These are phyloP conservation scores for Cytospora leucostoma DNA, from an alignment of 2,329 filamentous ascomycete species.

Conservation along the genomic window DNA sequence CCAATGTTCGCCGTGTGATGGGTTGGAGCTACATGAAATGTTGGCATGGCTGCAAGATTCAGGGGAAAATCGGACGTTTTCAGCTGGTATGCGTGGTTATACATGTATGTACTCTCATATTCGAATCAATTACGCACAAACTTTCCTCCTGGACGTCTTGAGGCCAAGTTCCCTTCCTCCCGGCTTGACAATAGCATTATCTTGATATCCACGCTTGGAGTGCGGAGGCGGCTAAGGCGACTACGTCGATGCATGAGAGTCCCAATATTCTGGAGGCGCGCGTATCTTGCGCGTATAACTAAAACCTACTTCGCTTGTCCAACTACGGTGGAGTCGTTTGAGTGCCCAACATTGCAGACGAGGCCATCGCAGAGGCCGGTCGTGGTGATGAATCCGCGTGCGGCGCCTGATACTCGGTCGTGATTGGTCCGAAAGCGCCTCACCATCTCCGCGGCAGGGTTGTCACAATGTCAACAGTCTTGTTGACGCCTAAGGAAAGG, in stretches of 20 bases:
- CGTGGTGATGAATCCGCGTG: neutral
- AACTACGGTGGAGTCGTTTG: conserved; percentile 2
- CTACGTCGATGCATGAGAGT: neutral
- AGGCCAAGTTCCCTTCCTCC: neutral
- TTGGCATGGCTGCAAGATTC: conserved; percentile 13
- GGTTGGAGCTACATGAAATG: neutral
- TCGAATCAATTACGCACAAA: neutral
- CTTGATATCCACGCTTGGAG: neutral
- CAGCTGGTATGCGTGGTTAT: neutral
- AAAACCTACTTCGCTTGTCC: neutral
- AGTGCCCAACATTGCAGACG: neutral
- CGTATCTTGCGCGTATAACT: conserved; percentile 18
- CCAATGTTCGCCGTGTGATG: conserved; percentile 12
- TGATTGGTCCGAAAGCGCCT: conserved; percentile 21
- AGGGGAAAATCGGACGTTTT: neutral
- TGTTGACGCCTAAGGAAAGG: conserved; percentile 14
- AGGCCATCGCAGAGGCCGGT: neutral
- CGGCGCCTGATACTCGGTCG: conserved; percentile 9
- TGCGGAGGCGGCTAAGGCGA: neutral
- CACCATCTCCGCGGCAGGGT: conserved; percentile 8
- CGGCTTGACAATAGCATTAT: neutral
- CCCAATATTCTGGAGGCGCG: conserved; percentile 18
- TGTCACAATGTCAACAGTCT: conserved; percentile 11
- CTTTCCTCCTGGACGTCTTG: neutral
- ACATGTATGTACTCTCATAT: neutral